phyloP scores from a whole-genome alignment of 345 rosid species.

The Citrus glauca region DNA sequence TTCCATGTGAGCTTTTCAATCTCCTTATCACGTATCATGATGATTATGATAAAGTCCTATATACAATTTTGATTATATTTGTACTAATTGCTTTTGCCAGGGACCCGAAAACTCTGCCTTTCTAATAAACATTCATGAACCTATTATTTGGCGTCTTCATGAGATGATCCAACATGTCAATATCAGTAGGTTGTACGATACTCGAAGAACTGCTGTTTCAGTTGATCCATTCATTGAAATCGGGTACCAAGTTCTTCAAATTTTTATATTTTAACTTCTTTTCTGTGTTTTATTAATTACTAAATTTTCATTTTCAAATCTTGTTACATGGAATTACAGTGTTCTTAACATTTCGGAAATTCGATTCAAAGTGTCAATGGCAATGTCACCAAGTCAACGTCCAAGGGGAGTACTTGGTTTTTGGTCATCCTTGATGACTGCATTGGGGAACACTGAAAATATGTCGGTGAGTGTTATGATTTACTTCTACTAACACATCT shows the following conservation, averaged over 20 bases:
- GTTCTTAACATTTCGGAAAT: slow-evolving; percentile 85
- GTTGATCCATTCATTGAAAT: slow-evolving; percentile 96
- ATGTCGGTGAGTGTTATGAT: slow-evolving; percentile 70
- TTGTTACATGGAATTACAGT: slow-evolving; percentile 43
- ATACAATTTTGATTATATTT: slow-evolving; percentile 7
- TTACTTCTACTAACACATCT: background rate
- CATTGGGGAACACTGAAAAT: slow-evolving; percentile 95
- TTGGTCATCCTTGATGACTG: slow-evolving; percentile 98
- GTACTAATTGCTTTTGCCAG: slow-evolving; percentile 32
- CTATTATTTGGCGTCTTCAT: slow-evolving; percentile 97
- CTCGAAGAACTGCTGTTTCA: slow-evolving; percentile 76
- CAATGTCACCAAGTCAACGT: slow-evolving; percentile 96
- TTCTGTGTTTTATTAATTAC: background rate
- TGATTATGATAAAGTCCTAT: background rate
- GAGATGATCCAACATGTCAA: slow-evolving; percentile 94
- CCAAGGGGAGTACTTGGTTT: slow-evolving; percentile 98
- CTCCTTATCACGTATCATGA: slow-evolving; percentile 3
- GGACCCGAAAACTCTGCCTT: slow-evolving; percentile 86
- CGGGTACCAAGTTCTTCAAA: slow-evolving; percentile 49
- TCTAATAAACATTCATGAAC: slow-evolving; percentile 89
- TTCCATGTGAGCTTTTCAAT: slow-evolving; percentile 50
- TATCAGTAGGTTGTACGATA: slow-evolving; percentile 58
- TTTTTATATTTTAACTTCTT: background rate
- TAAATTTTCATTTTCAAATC: slow-evolving; percentile 2
- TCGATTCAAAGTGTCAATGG: slow-evolving; percentile 86